Percentiles rank a stretch among this genome's conserved stretches.
phyloP scores from a whole-genome alignment of 2,329 filamentous ascomycete genomes.

The Geosmithia putterillii region DNA sequence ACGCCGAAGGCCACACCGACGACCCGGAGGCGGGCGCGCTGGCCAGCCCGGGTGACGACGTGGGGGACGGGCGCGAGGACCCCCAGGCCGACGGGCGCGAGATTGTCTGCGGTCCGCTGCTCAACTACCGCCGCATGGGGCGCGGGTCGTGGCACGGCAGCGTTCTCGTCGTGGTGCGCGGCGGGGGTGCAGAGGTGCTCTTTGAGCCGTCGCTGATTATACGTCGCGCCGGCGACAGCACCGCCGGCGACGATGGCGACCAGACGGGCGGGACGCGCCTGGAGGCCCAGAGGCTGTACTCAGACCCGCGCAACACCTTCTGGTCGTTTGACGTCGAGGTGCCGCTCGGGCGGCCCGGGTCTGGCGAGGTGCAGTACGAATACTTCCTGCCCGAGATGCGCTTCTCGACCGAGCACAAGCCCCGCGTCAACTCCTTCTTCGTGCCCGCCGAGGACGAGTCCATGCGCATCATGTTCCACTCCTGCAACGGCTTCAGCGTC shows the following conservation, averaged over 20 bases:
- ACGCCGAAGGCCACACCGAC: constrained; percentile 13
- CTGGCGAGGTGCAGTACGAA: constrained; percentile 58
- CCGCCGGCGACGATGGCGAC: constrained; percentile 7
- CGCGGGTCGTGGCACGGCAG: constrained; percentile 70
- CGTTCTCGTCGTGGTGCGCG: constrained; percentile 68
- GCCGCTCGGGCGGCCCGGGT: constrained; percentile 49
- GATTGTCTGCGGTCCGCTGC: constrained; percentile 58
- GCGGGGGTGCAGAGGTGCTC: constrained; percentile 49
- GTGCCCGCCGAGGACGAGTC: constrained; percentile 71
- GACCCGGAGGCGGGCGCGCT: constrained; percentile 6
- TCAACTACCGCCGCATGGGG: constrained; percentile 70
- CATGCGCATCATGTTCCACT: constrained; percentile 99
- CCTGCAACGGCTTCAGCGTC: constrained; percentile 91
- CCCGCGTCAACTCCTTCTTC: constrained; percentile 61
- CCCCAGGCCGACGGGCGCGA: constrained; percentile 35
- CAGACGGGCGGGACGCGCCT: constrained; percentile 17
- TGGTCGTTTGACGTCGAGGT: constrained; percentile 83
- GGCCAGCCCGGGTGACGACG: too few species aligned
- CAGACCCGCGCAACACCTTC: constrained; percentile 63
- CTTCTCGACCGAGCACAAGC: constrained; percentile 44
- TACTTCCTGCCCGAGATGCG: constrained; percentile 60
- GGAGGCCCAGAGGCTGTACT: constrained; percentile 45
- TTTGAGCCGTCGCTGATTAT: constrained; percentile 46
- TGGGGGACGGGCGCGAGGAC: too few species aligned
- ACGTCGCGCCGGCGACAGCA: constrained; percentile 23